Evolutionary conservation across 352 stramenopile genomes (phyloP), one percentile per base, ranked within the genome.

Genomic region (Phytopythium helicoides): DNA sequence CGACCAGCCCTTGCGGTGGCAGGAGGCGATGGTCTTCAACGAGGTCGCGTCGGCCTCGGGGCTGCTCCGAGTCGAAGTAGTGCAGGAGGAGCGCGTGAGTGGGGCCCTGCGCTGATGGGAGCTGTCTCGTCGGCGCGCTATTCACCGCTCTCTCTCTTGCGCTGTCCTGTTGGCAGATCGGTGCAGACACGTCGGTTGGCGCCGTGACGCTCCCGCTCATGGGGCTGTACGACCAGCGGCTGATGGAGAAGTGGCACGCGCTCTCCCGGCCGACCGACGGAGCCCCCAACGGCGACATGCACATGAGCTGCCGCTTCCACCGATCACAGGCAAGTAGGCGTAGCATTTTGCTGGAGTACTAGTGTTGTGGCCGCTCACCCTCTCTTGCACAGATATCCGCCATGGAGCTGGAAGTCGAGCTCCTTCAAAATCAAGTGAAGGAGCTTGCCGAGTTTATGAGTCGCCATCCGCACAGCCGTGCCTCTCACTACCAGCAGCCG

Each of bases 321-420:
- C 72, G 77, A 8, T 88, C 77, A 6, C 54, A 63, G 47, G 76
- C n/a, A n/a, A n/a, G n/a, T n/a, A n/a, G n/a, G n/a, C n/a, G n/a
- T n/a, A n/a, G n/a, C n/a, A n/a, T n/a, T n/a, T n/a, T n/a, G n/a
- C n/a, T n/a, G n/a, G n/a, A n/a, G n/a, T n/a, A n/a, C n/a, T n/a
- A n/a, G n/a, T n/a, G n/a, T n/a, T n/a, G n/a, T n/a, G n/a, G n/a
- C n/a, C n/a, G n/a, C n/a, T n/a, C n/a, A n/a, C n/a, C n/a, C n/a
- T n/a, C n/a, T n/a, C n/a, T n/a, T n/a, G n/a, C n/a, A n/a, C 41
- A 87, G 76, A 78, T 86, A 39, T 78, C 66, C 16, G 66, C 70
- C 3, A 39, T 86, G 19, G 67, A 84, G 47, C 52, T 84, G 18
- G 74, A 86, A 22, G 51, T 76, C 12, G 71, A 84, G 39, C 50